phyloP scores from a whole-genome alignment of 1,284 basidiomycete species.

The Vanrija pseudolonga region DNA sequence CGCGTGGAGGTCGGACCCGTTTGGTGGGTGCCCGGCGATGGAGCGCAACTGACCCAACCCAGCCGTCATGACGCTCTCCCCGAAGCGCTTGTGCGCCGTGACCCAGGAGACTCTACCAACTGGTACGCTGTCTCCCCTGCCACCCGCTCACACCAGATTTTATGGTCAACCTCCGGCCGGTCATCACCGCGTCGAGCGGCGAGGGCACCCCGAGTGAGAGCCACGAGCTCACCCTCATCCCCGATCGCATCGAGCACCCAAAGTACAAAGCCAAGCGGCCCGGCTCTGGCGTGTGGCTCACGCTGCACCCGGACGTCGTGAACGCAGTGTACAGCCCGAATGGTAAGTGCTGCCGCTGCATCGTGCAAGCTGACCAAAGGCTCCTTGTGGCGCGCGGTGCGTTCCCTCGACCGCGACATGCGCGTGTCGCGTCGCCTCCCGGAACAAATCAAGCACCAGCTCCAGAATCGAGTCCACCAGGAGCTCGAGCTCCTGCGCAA shows the following conservation, averaged over 20 bases:
- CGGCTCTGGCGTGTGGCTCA: conserved; percentile 13
- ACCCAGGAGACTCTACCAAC: conserved; percentile 5
- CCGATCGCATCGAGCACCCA: conserved; percentile 14
- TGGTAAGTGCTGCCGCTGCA: not conserved
- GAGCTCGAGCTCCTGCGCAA: conserved; percentile 17
- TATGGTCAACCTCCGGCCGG: conserved; percentile 16
- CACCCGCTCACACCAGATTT: conserved; percentile 4
- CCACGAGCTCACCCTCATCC: conserved; percentile 5
- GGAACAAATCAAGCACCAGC: conserved; percentile 11
- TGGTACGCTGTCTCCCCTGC: conserved; percentile 1
- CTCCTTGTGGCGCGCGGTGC: not conserved
- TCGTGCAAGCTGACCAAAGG: conserved; percentile 5
- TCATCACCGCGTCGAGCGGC: not conserved
- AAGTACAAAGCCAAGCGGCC: conserved; percentile 1
- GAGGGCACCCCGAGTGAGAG: not conserved
- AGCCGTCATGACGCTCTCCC: conserved; percentile 12
- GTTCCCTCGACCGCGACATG: not conserved
- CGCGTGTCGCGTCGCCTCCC: conserved; percentile 7
- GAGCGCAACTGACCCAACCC: too few relatives aligned
- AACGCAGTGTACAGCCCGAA: not conserved
- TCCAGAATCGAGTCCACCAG: conserved; percentile 14
- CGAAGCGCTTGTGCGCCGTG: conserved; percentile 8
- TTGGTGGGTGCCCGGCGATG: not conserved
- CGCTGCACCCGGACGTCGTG: conserved; percentile 11
- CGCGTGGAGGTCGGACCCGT: not conserved